Evolutionary conservation across 148 eudicot genomes (phyloP), one percentile per base, ranked within the genome.

Genomic region (Camellia granthamiana): DNA sequence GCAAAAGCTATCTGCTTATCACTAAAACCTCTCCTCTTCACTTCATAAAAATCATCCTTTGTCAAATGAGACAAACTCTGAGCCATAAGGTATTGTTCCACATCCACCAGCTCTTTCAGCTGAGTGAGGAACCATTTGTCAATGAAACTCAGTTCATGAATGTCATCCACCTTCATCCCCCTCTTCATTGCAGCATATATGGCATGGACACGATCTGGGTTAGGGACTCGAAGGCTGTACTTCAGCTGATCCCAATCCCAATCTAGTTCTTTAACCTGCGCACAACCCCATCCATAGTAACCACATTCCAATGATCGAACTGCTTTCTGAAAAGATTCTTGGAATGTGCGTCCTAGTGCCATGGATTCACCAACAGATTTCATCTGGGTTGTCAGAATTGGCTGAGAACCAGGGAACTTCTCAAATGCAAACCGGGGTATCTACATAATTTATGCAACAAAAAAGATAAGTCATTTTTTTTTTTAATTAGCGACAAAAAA

Each of bases 371-470:
- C 98, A 84, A 94, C 99, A 76, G 99, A 97, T 83, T 97, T 97
- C 98, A 97, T 97, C 84, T 97, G 99, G 78, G 99, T 97, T 18
- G 99, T 94, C 76, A 92, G 77, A 54, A 90, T 81, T 55, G 99
- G 95, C 86, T 92, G 86, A 8, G 99, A 94, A 16, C 98, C 97
- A 52, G 98, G 98, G 83, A 97, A 97, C 75, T 97, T 97, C 91
- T 97, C 99, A 80, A 97, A 97, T 61, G 99, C 99, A 89, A 97
- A 97, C 77, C 99, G 89, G 60, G 99, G 99, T 77, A 97, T 97
- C 99, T 97, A 91, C 77, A 89, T 49, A 60, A 49, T 70, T 69
- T 69, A 56, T 30, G 63, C 47, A 61, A 74, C 49, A 11, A 8
- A 59, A 12, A 43, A 46, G 52, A 16, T 69, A 9, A 9, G 62